phyloP scores from a whole-genome alignment of 495 filamentous ascomycete species.

The Neurospora sp. region DNA sequence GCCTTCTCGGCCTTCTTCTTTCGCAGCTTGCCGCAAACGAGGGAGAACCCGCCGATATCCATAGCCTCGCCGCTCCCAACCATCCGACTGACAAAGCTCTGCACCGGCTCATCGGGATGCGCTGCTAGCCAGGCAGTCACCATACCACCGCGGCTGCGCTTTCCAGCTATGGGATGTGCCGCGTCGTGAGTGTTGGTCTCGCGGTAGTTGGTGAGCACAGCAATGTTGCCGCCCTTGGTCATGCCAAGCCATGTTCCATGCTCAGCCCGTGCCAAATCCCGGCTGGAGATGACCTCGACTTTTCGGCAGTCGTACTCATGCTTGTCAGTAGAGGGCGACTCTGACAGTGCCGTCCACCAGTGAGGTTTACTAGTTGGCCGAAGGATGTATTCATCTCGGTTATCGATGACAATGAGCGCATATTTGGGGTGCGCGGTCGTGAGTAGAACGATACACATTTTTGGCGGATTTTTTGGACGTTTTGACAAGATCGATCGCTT shows the following conservation, averaged over 20 bases:
- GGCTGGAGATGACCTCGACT: constrained; percentile 39
- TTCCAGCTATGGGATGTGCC: constrained; percentile 43
- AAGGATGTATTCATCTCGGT: constrained; percentile 90
- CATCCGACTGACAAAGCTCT: constrained; percentile 59
- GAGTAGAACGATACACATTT: constrained; percentile 87
- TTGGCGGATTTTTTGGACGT: constrained; percentile 7
- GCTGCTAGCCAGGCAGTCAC: constrained; percentile 77
- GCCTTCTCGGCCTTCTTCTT: constrained; percentile 14
- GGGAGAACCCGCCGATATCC: constrained; percentile 81
- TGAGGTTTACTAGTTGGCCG: constrained; percentile 74
- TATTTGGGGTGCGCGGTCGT: constrained; percentile 88
- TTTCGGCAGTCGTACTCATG: constrained; percentile 2
- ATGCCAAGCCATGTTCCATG: constrained; percentile 91
- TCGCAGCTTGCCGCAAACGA: constrained; percentile 76
- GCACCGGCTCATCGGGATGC: constrained; percentile 36
- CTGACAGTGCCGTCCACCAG: constrained; percentile 60
- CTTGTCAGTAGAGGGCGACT: constrained; percentile 3
- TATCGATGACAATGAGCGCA: constrained; percentile 80
- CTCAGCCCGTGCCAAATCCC: constrained; percentile 42
- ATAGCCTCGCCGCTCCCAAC: constrained; percentile 56
- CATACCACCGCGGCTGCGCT: constrained; percentile 69
- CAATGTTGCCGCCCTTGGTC: constrained; percentile 72
- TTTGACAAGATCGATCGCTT: neutral
- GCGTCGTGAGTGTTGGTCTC: constrained; percentile 52
- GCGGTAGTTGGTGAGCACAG: constrained; percentile 89